Base-by-base conservation (phyloP, 768 basidiomycete genomes). In the Boletus rubescentipes region DNA sequence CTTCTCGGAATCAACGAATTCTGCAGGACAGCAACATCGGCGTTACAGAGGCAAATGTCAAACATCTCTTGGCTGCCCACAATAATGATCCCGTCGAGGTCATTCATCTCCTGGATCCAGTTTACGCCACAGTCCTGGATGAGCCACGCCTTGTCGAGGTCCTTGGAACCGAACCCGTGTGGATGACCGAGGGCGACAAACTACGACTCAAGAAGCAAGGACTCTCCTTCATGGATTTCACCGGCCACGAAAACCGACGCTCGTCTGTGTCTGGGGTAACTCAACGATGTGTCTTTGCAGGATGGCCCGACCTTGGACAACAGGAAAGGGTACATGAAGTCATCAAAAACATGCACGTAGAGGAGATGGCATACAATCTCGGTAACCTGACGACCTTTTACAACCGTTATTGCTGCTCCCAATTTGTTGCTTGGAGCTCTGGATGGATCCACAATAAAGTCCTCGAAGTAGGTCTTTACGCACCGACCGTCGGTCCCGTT, bases 321-420 rank as follows among this genome's bases (percentile, higher is more conserved):
- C 45, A 64, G 37, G 60, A 62, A 23, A 59, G 38, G 41, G 46
- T 67, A 18, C n/a, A 23, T 23, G 3, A 42, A 5, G 54, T 50
- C 36, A 54, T 58, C 7, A 16, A 34, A 18, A 29, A 12, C 21
- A 14, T 58, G 15, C 48, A 51, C 5, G 20, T 40, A 12, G 40
- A 46, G 0, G 81, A 77, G 75, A 59, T 67, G 58, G 64, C 74
- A 43, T 45, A 65, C 7, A 67, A 73, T 54, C 68, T 77, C 46
- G 60, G 58, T 9, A 62, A 61, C n/a, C 61, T 77, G 26, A 73
- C 75, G 2, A 61, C 71, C 14, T 77, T 76, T 67, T 74, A 75
- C 62, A 77, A 49, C n/a, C 59, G 53, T 5, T 50, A 51, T 26
- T 50, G 40, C 50, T 49, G 41, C 41, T 67, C 75, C 7, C 51